These are phyloP conservation scores for Leishmania tropica DNA, from an alignment of 208 protist species.

Conservation along the genomic window DNA sequence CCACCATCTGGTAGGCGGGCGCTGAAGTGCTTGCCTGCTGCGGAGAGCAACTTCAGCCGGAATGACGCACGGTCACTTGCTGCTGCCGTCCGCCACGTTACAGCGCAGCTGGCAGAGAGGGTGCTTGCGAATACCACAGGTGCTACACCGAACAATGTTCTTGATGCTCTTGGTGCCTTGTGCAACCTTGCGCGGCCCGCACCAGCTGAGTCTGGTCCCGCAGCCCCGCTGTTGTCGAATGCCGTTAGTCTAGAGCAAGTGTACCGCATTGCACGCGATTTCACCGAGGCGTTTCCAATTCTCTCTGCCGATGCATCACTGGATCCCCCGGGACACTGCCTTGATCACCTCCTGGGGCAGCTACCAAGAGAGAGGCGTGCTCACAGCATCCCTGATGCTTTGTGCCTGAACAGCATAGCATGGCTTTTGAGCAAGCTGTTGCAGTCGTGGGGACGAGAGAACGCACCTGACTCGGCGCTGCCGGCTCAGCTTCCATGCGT, in stretches of 20 bases:
- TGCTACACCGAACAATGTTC: slow-evolving; percentile 1
- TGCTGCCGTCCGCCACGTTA: background rate
- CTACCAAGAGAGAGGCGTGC: slow-evolving; percentile 5
- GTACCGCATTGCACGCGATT: slow-evolving; percentile 4
- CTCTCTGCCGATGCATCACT: slow-evolving; percentile 9
- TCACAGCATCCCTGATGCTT: slow-evolving; percentile 11
- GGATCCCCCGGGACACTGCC: slow-evolving; percentile 23
- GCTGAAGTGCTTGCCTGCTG: background rate
- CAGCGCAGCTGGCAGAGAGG: background rate
- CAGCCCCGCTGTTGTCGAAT: background rate
- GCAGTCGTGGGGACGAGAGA: slow-evolving; percentile 13
- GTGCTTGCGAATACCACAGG: slow-evolving; percentile 1
- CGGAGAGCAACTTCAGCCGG: background rate
- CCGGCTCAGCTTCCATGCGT: slow-evolving; percentile 25
- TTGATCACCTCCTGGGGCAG: background rate
- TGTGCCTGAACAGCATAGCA: slow-evolving; percentile 3
- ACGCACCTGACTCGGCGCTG: background rate
- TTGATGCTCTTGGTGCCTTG: slow-evolving; percentile 11
- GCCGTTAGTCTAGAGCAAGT: background rate
- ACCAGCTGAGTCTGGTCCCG: background rate
- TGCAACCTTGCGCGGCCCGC: background rate
- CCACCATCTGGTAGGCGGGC: background rate
- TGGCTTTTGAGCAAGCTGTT: slow-evolving; percentile 17
- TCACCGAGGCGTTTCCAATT: background rate
- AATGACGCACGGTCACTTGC: background rate